phyloP scores from a whole-genome alignment of 2,329 filamentous ascomycete species.

The Stromatinia cepivora region DNA sequence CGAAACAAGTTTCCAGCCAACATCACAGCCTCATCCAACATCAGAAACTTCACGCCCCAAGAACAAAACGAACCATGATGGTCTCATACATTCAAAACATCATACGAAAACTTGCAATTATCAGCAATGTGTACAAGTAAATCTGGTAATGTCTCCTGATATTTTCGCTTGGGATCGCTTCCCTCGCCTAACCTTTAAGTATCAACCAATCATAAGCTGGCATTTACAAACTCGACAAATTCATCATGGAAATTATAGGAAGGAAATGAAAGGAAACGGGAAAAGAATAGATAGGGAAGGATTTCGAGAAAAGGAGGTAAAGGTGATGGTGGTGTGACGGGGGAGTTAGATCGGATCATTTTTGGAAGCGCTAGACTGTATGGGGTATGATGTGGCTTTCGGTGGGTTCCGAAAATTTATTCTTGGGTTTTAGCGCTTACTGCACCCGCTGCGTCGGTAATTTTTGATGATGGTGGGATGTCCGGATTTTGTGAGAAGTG shows the following conservation, averaged over 20 bases:
- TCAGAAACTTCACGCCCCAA: neutral
- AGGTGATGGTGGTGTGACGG: constrained; percentile 7
- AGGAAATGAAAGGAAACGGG: neutral
- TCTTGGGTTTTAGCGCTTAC: neutral
- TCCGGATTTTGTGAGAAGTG: neutral
- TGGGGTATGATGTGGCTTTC: neutral
- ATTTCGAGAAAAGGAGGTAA: neutral
- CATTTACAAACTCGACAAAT: neutral
- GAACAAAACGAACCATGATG: neutral
- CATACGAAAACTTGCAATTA: neutral
- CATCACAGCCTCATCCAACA: neutral
- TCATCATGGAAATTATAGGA: neutral
- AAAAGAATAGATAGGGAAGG: neutral
- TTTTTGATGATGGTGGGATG: neutral
- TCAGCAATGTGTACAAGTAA: neutral
- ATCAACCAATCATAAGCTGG: neutral
- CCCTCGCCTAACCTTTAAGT: neutral
- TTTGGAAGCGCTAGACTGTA: neutral
- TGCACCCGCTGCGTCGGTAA: neutral
- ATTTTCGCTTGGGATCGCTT: constrained; percentile 2
- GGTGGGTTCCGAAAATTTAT: neutral
- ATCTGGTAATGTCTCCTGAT: neutral
- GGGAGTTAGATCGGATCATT: neutral
- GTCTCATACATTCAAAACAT: neutral
- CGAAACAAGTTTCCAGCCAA: neutral